phyloP scores from a whole-genome alignment of 2,329 filamentous ascomycete genomes.

The Trichoderma sp. region DNA sequence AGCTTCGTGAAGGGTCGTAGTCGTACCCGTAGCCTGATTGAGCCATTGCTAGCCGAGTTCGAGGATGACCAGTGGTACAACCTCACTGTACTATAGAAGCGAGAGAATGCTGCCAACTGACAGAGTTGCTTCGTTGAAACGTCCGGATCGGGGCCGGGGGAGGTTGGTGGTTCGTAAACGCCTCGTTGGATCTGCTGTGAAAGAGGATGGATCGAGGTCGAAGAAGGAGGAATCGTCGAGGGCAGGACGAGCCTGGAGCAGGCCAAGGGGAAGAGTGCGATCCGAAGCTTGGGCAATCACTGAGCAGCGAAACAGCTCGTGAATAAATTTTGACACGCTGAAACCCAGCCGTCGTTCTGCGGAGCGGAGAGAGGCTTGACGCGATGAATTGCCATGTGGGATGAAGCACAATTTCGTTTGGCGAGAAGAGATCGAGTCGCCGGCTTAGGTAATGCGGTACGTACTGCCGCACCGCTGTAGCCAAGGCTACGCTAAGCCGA shows the following conservation, averaged over 20 bases:
- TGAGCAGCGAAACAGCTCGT: background rate
- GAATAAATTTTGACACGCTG: background rate
- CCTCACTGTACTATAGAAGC: background rate
- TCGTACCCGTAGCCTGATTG: constrained; percentile 37
- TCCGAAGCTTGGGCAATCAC: background rate
- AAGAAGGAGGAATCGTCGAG: background rate
- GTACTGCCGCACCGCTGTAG: background rate
- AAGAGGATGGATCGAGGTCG: background rate
- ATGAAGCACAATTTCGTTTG: constrained; percentile 27
- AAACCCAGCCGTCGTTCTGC: background rate
- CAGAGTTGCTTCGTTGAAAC: background rate
- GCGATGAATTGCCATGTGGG: constrained; percentile 26
- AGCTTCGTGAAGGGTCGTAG: constrained; percentile 27
- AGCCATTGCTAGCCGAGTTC: constrained; percentile 35
- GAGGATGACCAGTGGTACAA: background rate
- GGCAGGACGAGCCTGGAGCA: background rate
- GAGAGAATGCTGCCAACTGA: background rate
- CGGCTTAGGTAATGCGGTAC: no score
- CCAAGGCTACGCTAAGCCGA: background rate
- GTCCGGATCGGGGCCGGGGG: background rate
- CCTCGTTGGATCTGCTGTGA: constrained; percentile 1
- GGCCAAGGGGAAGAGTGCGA: background rate
- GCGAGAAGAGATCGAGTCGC: background rate
- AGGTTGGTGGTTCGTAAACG: background rate
- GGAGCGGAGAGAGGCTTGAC: constrained; percentile 7